phyloP scores from a whole-genome alignment of 164 flowering plant species.

The Magnolia sinica region DNA sequence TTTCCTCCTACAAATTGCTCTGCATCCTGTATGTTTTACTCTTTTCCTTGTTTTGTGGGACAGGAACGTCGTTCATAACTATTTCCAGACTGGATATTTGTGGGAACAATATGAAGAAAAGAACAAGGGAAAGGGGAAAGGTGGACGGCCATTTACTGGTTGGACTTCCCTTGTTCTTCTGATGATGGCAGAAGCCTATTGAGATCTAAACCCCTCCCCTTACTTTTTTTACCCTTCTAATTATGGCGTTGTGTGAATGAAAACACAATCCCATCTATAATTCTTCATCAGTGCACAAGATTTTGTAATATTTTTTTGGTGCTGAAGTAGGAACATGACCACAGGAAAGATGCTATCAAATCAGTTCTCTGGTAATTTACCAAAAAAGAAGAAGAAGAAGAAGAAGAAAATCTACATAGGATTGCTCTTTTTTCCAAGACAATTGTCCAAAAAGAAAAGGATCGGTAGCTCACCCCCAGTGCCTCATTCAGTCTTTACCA shows the following conservation, averaged over 20 bases:
- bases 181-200: constrained; percentile 79
- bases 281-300: neutral
- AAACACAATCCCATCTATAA: neutral
- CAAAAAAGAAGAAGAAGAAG: too few relatives aligned
- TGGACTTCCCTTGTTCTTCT: constrained; percentile 89
- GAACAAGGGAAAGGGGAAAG: constrained; percentile 77
- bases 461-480: too few relatives aligned
- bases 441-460: too few relatives aligned
- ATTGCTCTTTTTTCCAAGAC: too few relatives aligned
- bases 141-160: constrained; percentile 79
- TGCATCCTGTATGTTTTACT: neutral
- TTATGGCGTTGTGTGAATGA: neutral
- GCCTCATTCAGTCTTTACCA: too few relatives aligned
- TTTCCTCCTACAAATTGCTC: neutral
- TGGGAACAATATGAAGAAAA: constrained; percentile 97
- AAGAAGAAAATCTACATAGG: too few relatives aligned
- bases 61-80: constrained; percentile 80
- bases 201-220: neutral
- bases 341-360: too few relatives aligned
- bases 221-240: neutral
- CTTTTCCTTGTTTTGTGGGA: constrained; percentile 6
- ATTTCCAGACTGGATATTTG: constrained; percentile 64
- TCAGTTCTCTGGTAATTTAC: too few relatives aligned
- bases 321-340: neutral
- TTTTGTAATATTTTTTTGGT: neutral